Base-by-base conservation (phyloP, 805 yeast species). In the Wickerhamiella azymoides region DNA sequence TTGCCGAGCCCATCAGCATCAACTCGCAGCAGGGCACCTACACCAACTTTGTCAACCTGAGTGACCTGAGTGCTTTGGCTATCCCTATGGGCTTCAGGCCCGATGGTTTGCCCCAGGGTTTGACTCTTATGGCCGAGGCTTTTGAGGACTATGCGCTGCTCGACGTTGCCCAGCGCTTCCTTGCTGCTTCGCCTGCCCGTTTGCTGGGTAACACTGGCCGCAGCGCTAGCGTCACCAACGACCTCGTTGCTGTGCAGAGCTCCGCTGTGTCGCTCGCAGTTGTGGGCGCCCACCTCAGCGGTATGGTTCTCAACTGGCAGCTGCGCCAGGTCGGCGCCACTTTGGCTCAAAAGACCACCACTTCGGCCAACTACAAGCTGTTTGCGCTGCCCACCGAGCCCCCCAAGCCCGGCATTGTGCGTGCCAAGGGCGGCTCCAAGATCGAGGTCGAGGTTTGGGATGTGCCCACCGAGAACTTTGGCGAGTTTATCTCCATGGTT, bases 11-110 rank as follows among this genome's bases (percentile, higher is more conserved):
- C 3, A 69, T 92, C 26, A 62, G 69, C 39, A 76, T 86, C 56
- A 89, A 89, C 69, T 84, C 96, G 5, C 71, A 71, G 58, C 98
- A 92, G 67, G 98, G 98, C 27, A 86, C 96, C n/a, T 89, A 94
- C 80, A 89, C 97, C 26, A 89, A 89, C 66, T 92, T 92, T 62
- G 96, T 84, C 56, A 89, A 92, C 62, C 72, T 89, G 60, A 94
- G 96, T 2, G 97, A 89, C 59, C 64, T 88, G 68, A 80, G 93
- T 32, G 97, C 95, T 1, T 69, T 89, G 55, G 85, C 97, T 0
- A 71, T 89, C 46, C 97, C 98, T 21, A 82, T 80, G 19, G 96
- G 94, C 2, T 89, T 85, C 73, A 72, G 88, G 59, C 55, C 72
- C 1, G 96, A 89, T 62, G 94, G 94, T 3, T 64, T 89, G 54